phyloP scores from a whole-genome alignment of 805 yeast species.

The Yarrowia alimentaria region DNA sequence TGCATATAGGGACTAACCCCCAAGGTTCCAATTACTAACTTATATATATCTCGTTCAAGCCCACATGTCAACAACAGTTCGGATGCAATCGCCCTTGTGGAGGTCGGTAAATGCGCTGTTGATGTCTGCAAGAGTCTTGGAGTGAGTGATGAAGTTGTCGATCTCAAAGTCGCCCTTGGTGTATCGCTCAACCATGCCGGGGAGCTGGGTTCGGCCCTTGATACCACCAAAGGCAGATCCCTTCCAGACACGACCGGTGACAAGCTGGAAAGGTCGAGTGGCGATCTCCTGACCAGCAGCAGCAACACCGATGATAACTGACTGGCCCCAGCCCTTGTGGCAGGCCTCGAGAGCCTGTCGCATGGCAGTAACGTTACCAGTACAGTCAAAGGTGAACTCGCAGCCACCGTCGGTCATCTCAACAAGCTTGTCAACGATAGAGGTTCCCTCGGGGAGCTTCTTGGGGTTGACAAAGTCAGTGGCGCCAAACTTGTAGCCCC shows the following conservation, averaged over 20 bases:
- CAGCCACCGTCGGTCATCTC: conserved; percentile 96
- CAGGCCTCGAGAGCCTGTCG: conserved; percentile 94
- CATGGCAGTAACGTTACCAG: conserved; percentile 95
- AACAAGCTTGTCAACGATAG: conserved; percentile 76
- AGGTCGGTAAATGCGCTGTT: conserved; percentile 91
- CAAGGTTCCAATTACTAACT: background rate
- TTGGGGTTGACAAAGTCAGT: conserved; percentile 90
- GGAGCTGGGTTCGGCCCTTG: conserved; percentile 95
- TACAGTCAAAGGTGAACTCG: conserved; percentile 95
- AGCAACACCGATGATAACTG: conserved; percentile 95
- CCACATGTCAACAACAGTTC: conserved; percentile 64
- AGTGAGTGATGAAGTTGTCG: conserved; percentile 93
- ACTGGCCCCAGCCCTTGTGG: conserved; percentile 99
- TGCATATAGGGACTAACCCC: too few species aligned
- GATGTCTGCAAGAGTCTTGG: conserved; percentile 72
- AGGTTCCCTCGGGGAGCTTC: conserved; percentile 66
- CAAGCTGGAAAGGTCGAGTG: conserved; percentile 98
- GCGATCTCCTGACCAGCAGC: conserved; percentile 97
- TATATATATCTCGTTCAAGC: background rate
- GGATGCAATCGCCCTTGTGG: conserved; percentile 90
- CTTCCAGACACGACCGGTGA: conserved; percentile 97
- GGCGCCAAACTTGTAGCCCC: conserved; percentile 91
- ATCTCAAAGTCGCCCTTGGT: conserved; percentile 77
- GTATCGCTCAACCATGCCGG: conserved; percentile 83
- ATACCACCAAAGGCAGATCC: conserved; percentile 99